A percentile compares a stretch with the other conserved stretches of the same genome.
Conservation (phyloP, 2,329 filamentous ascomycete genomes). For the Erysiphe pulchra region DNA sequence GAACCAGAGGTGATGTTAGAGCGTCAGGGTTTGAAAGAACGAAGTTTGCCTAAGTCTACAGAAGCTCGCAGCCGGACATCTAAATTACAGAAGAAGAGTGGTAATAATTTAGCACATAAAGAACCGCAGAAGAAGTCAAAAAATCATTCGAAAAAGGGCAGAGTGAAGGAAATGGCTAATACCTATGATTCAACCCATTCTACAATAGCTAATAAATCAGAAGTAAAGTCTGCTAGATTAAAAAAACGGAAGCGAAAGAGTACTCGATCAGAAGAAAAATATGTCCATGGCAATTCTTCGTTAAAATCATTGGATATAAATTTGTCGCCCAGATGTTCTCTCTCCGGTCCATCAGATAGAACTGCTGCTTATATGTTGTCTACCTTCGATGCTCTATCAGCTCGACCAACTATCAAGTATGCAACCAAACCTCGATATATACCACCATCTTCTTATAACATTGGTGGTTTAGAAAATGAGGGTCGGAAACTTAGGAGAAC, state of each 20-base stretch:
- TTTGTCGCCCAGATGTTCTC: slow-evolving; percentile 49
- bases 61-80: background rate
- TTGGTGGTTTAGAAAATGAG: slow-evolving; percentile 17
- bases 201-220: too few relatives aligned
- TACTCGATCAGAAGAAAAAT: slow-evolving; percentile 22
- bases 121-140: background rate
- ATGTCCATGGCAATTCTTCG: slow-evolving; percentile 15
- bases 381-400: slow-evolving; percentile 54
- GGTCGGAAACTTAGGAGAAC: slow-evolving; percentile 25
- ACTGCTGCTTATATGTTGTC: slow-evolving; percentile 53
- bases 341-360: slow-evolving; percentile 50
- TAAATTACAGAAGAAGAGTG: background rate
- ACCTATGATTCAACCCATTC: too few relatives aligned
- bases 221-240: slow-evolving; percentile 22
- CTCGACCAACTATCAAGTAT: slow-evolving; percentile 60
- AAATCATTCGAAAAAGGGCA: background rate
- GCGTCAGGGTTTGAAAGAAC: background rate
- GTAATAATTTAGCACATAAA: background rate
- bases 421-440: slow-evolving; percentile 32
- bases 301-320: slow-evolving; percentile 51
- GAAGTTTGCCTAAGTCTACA: background rate
- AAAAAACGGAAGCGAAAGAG: slow-evolving; percentile 39
- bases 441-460: slow-evolving; percentile 18
- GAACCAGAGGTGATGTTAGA: background rate
- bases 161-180: too few relatives aligned